A percentile compares a stretch with the other conserved stretches of the same genome.
These are phyloP conservation scores for Leucocoprinus sp. DNA, from an alignment of 768 basidiomycete species.

Conservation along the genomic window DNA sequence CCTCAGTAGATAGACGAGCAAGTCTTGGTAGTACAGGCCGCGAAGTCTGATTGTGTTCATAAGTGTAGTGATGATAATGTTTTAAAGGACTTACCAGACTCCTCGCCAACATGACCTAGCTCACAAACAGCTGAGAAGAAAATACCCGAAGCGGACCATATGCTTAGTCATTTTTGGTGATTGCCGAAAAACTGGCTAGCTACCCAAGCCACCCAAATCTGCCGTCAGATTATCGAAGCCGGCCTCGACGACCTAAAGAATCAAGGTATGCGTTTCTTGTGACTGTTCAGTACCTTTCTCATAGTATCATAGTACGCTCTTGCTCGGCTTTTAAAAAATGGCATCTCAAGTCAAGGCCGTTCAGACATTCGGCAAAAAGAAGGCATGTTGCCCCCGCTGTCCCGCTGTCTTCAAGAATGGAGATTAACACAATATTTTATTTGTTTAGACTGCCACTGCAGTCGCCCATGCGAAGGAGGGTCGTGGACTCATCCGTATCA, in stretches of 20 bases:
- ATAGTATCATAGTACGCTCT: constrained; percentile 19
- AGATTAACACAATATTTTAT: constrained; percentile 5
- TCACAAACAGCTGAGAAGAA: constrained; percentile 15
- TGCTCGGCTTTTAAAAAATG: constrained; percentile 43
- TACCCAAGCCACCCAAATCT: constrained; percentile 31
- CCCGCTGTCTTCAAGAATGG: not conserved
- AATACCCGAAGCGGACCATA: constrained; percentile 12
- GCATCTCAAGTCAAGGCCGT: constrained; percentile 78
- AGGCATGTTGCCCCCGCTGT: constrained; percentile 42
- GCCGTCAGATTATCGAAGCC: constrained; percentile 27
- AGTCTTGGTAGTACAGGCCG: not conserved
- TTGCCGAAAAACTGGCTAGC: constrained; percentile 31
- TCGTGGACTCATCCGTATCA: constrained; percentile 92
- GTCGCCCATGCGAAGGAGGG: constrained; percentile 97
- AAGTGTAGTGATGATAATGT: not conserved
- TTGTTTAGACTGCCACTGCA: constrained; percentile 84
- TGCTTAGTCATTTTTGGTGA: constrained; percentile 26
- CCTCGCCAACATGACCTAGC: constrained; percentile 12
- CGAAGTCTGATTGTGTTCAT: not conserved
- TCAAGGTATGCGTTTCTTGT: constrained; percentile 26
- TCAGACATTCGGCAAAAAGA: constrained; percentile 99
- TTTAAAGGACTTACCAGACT: constrained; percentile 6
- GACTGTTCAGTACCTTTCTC: constrained; percentile 5
- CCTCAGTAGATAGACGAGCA: constrained; percentile 8
- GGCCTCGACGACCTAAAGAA: constrained; percentile 36